These are phyloP conservation scores for Pythium brachiatum DNA, from an alignment of 352 stramenopile species.

Conservation along the genomic window DNA sequence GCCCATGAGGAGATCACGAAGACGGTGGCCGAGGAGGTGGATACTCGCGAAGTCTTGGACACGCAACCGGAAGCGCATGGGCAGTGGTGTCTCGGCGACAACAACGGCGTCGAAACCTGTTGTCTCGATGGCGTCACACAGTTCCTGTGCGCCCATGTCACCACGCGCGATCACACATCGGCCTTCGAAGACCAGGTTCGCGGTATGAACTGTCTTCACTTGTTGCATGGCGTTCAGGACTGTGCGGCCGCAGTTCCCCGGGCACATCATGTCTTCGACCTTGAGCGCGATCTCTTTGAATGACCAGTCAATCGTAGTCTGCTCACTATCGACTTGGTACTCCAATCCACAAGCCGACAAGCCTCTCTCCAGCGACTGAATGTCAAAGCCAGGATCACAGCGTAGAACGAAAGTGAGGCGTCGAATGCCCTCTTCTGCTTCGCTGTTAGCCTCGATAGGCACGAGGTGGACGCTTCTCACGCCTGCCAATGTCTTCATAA, in stretches of 20 bases:
- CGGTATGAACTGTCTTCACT: slow-evolving; percentile 46
- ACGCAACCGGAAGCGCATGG: slow-evolving; percentile 55
- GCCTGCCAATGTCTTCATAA: slow-evolving; percentile 33
- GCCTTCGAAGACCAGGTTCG: slow-evolving; percentile 54
- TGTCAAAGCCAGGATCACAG: slow-evolving; percentile 29
- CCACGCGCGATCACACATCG: slow-evolving; percentile 58
- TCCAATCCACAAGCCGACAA: slow-evolving; percentile 33
- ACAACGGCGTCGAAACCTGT: slow-evolving; percentile 65
- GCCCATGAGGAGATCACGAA: slow-evolving; percentile 25
- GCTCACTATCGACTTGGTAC: slow-evolving; percentile 33
- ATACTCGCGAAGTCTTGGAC: slow-evolving; percentile 36
- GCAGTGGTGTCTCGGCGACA: slow-evolving; percentile 34
- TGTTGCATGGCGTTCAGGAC: slow-evolving; percentile 56
- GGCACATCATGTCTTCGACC: slow-evolving; percentile 82
- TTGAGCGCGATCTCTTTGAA: slow-evolving; percentile 62
- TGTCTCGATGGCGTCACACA: slow-evolving; percentile 39
- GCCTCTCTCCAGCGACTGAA: slow-evolving; percentile 20
- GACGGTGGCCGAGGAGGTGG: slow-evolving; percentile 13
- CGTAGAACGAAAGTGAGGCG: slow-evolving; percentile 28
- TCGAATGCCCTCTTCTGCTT: neutral
- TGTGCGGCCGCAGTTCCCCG: slow-evolving; percentile 68
- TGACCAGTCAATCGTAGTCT: slow-evolving; percentile 40
- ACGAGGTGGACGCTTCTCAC: slow-evolving; percentile 54
- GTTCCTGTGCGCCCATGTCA: slow-evolving; percentile 36
- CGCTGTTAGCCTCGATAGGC: neutral